Evolutionary conservation across 306 rosid species (phyloP), one percentile per base, ranked within the genome.

Genomic region (Quercus robur): DNA sequence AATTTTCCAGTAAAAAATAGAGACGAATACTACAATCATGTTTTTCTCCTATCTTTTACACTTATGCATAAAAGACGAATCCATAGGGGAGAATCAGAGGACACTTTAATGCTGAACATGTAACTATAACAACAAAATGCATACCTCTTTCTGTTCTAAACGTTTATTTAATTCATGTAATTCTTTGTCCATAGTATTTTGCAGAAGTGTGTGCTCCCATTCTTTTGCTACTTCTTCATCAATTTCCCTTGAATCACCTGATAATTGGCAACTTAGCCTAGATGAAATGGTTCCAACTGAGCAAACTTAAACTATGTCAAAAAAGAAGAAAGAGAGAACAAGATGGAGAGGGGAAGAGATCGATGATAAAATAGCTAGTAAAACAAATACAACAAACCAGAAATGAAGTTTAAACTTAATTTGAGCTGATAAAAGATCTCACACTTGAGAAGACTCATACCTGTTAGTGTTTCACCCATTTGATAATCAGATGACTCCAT

Each of bases 201-300:
- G 98, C 78, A 96, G 86, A 85, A 96, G 97, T 74, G 93, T 96
- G 89, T 96, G 99, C 87, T 96, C 99, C 99, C 97, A 96, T 73
- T 93, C 99, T 86, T 96, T 96, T 41, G 87, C 90, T 79, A 84
- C 99, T 90, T 94, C 98, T 85, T 96, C 93, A 66, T 89, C 99
- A 75, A 96, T 88, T 85, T 93, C 98, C 84, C 86, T 78, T 21
- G 97, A 81, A 78, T 91, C 99, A 58, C 94, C 99, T 89, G 90
- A 78, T 85, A 74, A 64, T 63, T 61, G 79, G 77, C 77, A 87
- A 69, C 54, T 19, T 55, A 11, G 74, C 56, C 64, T 77, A 58
- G 81, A 66, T 79, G 30, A 75, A 73, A 79, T 26, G 74, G 68
- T 78, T 56, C 28, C 21, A 55, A 78, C 46, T 54, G 81, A 75